phyloP scores from a whole-genome alignment of 1,284 basidiomycete genomes.

The Macrocystidia cucumis region DNA sequence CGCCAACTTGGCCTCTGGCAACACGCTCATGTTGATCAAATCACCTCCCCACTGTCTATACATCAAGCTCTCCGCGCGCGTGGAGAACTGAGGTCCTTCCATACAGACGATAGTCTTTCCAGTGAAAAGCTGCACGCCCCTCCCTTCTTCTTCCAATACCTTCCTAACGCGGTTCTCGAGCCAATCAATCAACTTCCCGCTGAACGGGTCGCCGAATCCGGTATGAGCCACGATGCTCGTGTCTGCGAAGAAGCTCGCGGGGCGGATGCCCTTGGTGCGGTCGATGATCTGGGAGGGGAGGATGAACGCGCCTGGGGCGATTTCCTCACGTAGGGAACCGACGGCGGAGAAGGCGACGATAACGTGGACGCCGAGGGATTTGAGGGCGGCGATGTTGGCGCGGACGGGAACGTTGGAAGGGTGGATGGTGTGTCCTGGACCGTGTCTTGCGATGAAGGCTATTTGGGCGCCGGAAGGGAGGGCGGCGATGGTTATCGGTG shows the following conservation, averaged over 20 bases:
- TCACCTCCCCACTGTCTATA: constrained; percentile 92
- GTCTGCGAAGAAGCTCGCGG: constrained; percentile 83
- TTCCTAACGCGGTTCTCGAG: constrained; percentile 59
- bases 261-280: constrained; percentile 88
- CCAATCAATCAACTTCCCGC: constrained; percentile 58
- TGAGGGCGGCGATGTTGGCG: constrained; percentile 95
- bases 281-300: constrained; percentile 95
- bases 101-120: constrained; percentile 91
- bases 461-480: constrained; percentile 74
- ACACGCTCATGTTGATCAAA: constrained; percentile 93
- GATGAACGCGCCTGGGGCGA: constrained; percentile 85
- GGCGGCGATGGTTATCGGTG: constrained; percentile 83
- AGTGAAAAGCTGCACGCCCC: constrained; percentile 61
- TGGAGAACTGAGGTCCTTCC: constrained; percentile 95
- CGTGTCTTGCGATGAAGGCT: constrained; percentile 93
- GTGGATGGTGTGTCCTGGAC: constrained; percentile 63
- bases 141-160: constrained; percentile 53
- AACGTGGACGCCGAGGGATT: constrained; percentile 83
- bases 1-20: constrained; percentile 95
- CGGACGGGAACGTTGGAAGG: constrained; percentile 78
- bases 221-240: constrained; percentile 85
- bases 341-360: constrained; percentile 95
- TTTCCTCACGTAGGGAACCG: constrained; percentile 93
- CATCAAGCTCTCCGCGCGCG: constrained; percentile 92
- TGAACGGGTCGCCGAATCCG: constrained; percentile 91